Evolutionary conservation across 805 yeast species (phyloP), one percentile per base, ranked within the genome.

Genomic region (Wickerhamiella australiensis): DNA sequence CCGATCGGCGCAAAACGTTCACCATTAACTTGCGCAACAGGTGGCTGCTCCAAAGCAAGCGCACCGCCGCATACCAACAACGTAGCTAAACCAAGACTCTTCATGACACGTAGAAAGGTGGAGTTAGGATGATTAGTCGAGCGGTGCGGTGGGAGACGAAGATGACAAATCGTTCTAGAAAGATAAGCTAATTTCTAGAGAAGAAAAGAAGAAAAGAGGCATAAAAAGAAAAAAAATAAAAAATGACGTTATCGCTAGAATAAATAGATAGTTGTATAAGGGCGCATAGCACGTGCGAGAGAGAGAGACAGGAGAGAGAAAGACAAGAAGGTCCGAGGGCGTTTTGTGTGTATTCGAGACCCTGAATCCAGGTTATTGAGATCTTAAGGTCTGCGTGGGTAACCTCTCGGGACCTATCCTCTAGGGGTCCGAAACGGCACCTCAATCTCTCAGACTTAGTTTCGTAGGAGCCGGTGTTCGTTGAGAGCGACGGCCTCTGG

Each of bases 41-140:
- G 49, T 13, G 42, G 49, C 35, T 47, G 51, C 18, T 46, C 26
- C 42, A 38, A 22, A 18, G 46, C 33, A 5, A 36, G 43, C 11
- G 27, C 15, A 23, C 46, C 51, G 22, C 51, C 49, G 37, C 49
- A 35, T 5, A 40, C 35, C 46, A 50, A 31, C 49, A 50, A 40
- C 15, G 48, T 36, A 31, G 48, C 52, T 23, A 45, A 25, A 18
- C 31, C 22, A 23, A 38, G 15, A 21, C 36, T 44, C 41, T 45
- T 50, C 52, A 50, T 50, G 29, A 26, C 47, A 43, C 47, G 47
- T 31, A 12, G 29, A 26, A 7, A 26, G 29, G 29, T 7, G 29
- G 7, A 26, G 29, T n/a, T n/a, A n/a, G n/a, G n/a, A n/a, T n/a
- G n/a, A n/a, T n/a, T n/a, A n/a, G n/a, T n/a, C n/a, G n/a, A n/a